Percentiles rank a stretch among this genome's conserved stretches.
Conservation (phyloP, 768 basidiomycete genomes). For the Tulasnella calospora region DNA sequence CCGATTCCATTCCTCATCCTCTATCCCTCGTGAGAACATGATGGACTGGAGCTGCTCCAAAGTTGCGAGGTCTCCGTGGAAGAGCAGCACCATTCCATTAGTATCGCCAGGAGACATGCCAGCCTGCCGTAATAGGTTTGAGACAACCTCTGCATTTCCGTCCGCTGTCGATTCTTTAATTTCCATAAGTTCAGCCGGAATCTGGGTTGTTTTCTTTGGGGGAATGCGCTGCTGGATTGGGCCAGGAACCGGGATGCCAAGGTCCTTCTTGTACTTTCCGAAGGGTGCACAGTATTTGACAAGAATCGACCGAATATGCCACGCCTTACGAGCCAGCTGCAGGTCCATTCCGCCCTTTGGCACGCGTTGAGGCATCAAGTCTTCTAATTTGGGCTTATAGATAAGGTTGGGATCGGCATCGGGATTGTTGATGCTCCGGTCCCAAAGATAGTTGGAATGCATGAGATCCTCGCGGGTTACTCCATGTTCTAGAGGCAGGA, state of each 20-base stretch:
- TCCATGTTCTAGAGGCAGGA: not conserved
- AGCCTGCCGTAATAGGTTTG: not conserved
- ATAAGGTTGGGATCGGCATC: not conserved
- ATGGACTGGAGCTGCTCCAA: not conserved
- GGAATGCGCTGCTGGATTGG: not conserved
- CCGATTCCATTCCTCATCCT: slow-evolving; percentile 16
- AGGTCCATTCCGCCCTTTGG: not conserved
- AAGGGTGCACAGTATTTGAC: not conserved
- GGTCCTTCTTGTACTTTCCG: not conserved
- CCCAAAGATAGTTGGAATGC: not conserved
- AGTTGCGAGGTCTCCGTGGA: not conserved
- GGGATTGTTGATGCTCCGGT: not conserved
- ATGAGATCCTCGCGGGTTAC: not conserved
- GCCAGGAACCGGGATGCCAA: not conserved
- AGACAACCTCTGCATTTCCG: not conserved
- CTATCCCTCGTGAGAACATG: not conserved
- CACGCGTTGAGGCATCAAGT: not conserved
- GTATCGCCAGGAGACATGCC: not conserved
- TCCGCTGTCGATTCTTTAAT: not conserved
- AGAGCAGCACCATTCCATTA: not conserved
- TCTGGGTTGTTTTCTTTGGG: not conserved
- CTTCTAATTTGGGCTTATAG: not conserved
- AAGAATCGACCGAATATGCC: not conserved
- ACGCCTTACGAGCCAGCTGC: not conserved
- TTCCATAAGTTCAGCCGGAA: not conserved